Percentiles rank a stretch among this genome's conserved stretches.
These are phyloP conservation scores for Friedmanniomyces simplex DNA, from an alignment of 495 filamentous ascomycete genomes.

Conservation along the genomic window DNA sequence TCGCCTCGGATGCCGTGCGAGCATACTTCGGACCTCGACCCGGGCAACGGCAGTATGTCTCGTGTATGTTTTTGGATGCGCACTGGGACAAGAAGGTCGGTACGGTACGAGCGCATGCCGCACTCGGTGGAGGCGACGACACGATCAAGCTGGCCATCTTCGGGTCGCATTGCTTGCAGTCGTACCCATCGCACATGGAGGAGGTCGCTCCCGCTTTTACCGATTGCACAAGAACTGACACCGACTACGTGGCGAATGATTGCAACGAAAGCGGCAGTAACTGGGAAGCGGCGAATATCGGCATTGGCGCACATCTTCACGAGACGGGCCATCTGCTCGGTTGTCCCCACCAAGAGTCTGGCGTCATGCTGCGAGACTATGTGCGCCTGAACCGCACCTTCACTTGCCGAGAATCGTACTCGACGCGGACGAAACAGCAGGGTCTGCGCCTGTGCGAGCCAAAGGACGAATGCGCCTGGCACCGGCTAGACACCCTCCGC, in stretches of 20 bases:
- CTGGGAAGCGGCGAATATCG: constrained; percentile 85
- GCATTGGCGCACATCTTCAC: constrained; percentile 85
- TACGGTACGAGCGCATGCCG: constrained; percentile 69
- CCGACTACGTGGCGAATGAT: constrained; percentile 69
- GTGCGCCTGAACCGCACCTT: constrained; percentile 75
- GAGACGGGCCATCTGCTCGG: constrained; percentile 81
- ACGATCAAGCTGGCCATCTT: constrained; percentile 77
- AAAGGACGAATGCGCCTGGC: constrained; percentile 79
- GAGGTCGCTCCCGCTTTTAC: constrained; percentile 77
- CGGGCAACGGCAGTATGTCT: constrained; percentile 77
- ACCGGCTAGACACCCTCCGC: constrained; percentile 74
- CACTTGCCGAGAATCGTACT: constrained; percentile 64
- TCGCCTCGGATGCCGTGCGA: constrained; percentile 64
- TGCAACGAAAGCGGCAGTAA: constrained; percentile 73
- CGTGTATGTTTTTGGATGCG: constrained; percentile 69
- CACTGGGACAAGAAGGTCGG: constrained; percentile 71
- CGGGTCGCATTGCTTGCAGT: constrained; percentile 79
- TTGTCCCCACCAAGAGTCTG: constrained; percentile 74
- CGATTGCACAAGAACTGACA: constrained; percentile 82
- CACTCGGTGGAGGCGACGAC: constrained; percentile 55
- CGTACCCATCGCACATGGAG: constrained; percentile 73
- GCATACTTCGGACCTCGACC: constrained; percentile 60
- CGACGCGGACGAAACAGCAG: constrained; percentile 70
- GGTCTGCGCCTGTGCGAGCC: constrained; percentile 59
- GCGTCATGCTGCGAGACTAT: constrained; percentile 84